Base-by-base conservation (phyloP, 2,329 filamentous ascomycete genomes). In the Nemania sp. region DNA sequence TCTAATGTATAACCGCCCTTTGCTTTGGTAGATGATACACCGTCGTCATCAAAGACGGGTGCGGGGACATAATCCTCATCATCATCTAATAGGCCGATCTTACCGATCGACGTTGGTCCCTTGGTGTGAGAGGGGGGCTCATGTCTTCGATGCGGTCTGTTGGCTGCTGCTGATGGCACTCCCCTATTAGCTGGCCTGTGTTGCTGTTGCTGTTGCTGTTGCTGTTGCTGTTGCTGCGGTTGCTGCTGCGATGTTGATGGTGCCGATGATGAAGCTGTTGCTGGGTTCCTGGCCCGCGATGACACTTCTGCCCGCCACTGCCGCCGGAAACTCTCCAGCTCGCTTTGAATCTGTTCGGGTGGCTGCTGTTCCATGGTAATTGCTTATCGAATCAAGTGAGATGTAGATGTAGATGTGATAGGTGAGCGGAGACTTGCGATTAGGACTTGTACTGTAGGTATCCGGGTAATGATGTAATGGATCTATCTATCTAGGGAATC, bases 301-400 rank as follows among this genome's bases (percentile, higher is more conserved):
- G 77, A 76, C 22, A 97, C 92, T 78, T 98, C 94, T 73, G 93
- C 91, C 67, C 89, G 89, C 94, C 94, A 98, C 84, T 93, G 87
- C 76, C 89, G 87, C 72, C 95, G 90, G 81, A 98, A 98, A 53
- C 88, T 90, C 80, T 97, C 93, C 68, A 98, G 88, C 79, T 97
- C 94, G 58, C 90, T 86, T 77, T 88, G 86, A 55, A 86, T 79
- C 64, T 75, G 73, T 35, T 75, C 73, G 20, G 73, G 66, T 27
- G 76, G 71, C 49, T 73, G 72, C 24, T 73, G 72, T 22, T 77
- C 70, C 58, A 76, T 73, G 69, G 72, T 76, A 22, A 49, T 72
- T 43, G 52, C 45, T 60, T 68, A 53, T 63, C 20, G 5, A 20
- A 53, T 63, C 20, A 7, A 20, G 13, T 27, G 47, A 11, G 5